Conservation (phyloP, 352 stramenopile species). For the Globisporangium barbulae region DNA sequence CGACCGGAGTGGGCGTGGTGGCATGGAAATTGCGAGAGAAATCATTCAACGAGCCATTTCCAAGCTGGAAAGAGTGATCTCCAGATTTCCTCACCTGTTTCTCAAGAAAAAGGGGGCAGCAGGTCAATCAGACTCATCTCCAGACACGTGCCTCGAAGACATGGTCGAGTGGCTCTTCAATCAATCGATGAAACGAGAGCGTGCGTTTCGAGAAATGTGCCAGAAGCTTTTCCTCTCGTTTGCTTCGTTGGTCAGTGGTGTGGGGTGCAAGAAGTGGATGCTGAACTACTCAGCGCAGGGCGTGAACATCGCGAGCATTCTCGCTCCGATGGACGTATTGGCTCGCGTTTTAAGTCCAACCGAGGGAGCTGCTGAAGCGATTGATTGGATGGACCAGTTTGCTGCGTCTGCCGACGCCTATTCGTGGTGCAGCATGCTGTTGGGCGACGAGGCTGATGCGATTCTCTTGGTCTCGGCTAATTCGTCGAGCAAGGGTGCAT, state of each 20-base stretch:
- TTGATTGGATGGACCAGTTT: constrained; percentile 68
- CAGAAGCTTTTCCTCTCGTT: constrained; percentile 49
- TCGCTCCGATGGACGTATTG: constrained; percentile 46
- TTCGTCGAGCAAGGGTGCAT: constrained; percentile 11
- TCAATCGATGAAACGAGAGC: constrained; percentile 31
- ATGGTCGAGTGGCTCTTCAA: constrained; percentile 36
- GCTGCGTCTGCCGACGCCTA: constrained; percentile 56
- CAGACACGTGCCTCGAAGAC: constrained; percentile 23
- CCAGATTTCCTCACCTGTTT: constrained; percentile 51
- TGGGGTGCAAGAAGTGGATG: constrained; percentile 50
- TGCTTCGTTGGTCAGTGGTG: constrained; percentile 33
- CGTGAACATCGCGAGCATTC: constrained; percentile 22
- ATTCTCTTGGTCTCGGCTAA: constrained; percentile 16
- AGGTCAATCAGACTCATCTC: constrained; percentile 10
- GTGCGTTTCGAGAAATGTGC: constrained; percentile 37
- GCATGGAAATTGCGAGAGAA: constrained; percentile 41
- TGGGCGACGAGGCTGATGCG: constrained; percentile 29
- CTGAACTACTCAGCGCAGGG: constrained; percentile 27
- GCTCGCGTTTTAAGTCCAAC: constrained; percentile 20
- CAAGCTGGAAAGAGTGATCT: constrained; percentile 59
- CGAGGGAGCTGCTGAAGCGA: background rate
- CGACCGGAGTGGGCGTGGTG: constrained; percentile 22
- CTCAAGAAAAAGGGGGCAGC: constrained; percentile 9
- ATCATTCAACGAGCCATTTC: constrained; percentile 62
- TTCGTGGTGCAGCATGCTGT: constrained; percentile 44